phyloP scores from a whole-genome alignment of 495 filamentous ascomycete species.

The Cladorrhinum samala region DNA sequence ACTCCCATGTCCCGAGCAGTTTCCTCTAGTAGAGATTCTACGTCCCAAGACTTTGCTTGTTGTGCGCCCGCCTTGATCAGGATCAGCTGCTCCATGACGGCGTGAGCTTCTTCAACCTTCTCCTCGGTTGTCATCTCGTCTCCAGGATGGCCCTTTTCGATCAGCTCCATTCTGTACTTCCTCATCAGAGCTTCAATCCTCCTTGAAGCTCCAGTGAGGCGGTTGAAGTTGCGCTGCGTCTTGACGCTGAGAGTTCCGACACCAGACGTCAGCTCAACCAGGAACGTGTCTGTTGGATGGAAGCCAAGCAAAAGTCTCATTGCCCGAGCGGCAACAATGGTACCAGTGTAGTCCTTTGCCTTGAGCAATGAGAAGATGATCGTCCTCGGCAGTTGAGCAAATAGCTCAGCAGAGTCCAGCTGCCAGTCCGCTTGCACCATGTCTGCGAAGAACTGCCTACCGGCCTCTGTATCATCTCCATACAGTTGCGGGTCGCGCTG shows the following conservation, averaged over 20 bases:
- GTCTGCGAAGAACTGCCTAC: slow-evolving; percentile 53
- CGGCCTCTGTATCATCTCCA: slow-evolving; percentile 42
- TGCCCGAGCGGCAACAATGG: slow-evolving; percentile 54
- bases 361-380: slow-evolving; percentile 43
- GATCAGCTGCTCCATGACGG: slow-evolving; percentile 27
- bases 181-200: slow-evolving; percentile 27
- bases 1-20: slow-evolving; percentile 54
- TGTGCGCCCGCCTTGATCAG: slow-evolving; percentile 38
- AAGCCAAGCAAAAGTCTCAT: slow-evolving; percentile 51
- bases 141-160: slow-evolving; percentile 13
- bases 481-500: slow-evolving; percentile 36
- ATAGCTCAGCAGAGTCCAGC: slow-evolving; percentile 28
- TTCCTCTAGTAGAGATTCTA: slow-evolving; percentile 30
- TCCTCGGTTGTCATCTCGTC: slow-evolving; percentile 20
- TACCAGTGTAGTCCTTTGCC: slow-evolving; percentile 42
- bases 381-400: slow-evolving; percentile 33
- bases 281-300: slow-evolving; percentile 34
- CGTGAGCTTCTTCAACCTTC: slow-evolving; percentile 18
- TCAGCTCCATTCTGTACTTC: slow-evolving; percentile 13
- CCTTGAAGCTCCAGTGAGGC: slow-evolving; percentile 27
- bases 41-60: slow-evolving; percentile 31
- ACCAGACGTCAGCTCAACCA: slow-evolving; percentile 36
- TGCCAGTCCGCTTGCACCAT: slow-evolving; percentile 45
- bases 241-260: slow-evolving; percentile 30
- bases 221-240: slow-evolving; percentile 27